Conservation (phyloP, 371 early-diverging fungal species). For the Conidiobolus incongruus region DNA sequence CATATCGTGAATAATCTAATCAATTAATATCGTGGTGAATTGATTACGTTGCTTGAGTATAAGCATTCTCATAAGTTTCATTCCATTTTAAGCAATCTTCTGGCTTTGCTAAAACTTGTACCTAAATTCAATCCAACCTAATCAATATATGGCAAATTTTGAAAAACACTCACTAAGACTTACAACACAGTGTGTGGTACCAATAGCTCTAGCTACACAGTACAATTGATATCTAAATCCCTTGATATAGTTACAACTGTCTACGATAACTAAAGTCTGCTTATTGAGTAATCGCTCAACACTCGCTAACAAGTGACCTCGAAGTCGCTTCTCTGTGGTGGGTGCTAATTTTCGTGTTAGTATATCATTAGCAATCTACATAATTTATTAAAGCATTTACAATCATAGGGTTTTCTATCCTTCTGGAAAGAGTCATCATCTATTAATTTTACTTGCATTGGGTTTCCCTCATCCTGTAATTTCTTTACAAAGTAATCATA, state of each 20-base stretch:
- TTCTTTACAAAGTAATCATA: no score
- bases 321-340: slow-evolving; percentile 92
- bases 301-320: slow-evolving; percentile 70
- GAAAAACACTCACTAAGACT: slow-evolving; percentile 1
- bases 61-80: slow-evolving; percentile 15
- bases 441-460: no score
- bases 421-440: no score
- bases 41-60: slow-evolving; percentile 21
- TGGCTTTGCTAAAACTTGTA: slow-evolving; percentile 50
- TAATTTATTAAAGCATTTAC: no score
- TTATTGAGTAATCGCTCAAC: slow-evolving; percentile 63
- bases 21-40: background rate
- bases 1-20: background rate
- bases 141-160: background rate
- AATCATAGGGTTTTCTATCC: no score
- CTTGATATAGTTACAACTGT: slow-evolving; percentile 91
- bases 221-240: slow-evolving; percentile 92
- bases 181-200: slow-evolving; percentile 77
- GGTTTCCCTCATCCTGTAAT: no score
- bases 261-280: slow-evolving; percentile 73
- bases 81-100: slow-evolving; percentile 43
- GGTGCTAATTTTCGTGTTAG: no score
- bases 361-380: no score
- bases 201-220: slow-evolving; percentile 67
- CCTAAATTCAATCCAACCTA: slow-evolving; percentile 9